These are phyloP conservation scores for Orbilia brochopaga DNA, from an alignment of 2,329 filamentous ascomycete genomes.

Conservation along the genomic window DNA sequence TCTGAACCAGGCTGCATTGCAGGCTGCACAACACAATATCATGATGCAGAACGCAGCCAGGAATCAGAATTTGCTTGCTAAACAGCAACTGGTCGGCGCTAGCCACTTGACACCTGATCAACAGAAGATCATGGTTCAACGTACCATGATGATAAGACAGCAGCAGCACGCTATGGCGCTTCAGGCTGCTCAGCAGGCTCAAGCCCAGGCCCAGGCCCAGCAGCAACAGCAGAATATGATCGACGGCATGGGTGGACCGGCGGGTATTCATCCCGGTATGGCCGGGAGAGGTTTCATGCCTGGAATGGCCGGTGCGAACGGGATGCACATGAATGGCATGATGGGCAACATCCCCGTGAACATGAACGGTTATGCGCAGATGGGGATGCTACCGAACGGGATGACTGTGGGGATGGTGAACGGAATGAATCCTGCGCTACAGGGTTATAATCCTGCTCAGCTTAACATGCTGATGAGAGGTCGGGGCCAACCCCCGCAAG, in stretches of 20 bases:
- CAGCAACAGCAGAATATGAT: constrained; percentile 27
- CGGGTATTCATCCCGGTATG: constrained; percentile 33
- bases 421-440: constrained; percentile 30
- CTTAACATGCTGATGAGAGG: constrained; percentile 53
- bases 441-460: constrained; percentile 49
- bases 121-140: constrained; percentile 50
- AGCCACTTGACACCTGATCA: constrained; percentile 22
- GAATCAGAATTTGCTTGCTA: constrained; percentile 34
- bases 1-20: constrained; percentile 23
- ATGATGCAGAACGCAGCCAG: constrained; percentile 49
- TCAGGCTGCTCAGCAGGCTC: constrained; percentile 19
- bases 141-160: constrained; percentile 34
- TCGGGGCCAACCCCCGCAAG: constrained; percentile 48
- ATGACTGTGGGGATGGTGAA: constrained; percentile 50
- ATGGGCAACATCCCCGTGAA: constrained; percentile 38
- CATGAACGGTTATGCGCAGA: constrained; percentile 44
- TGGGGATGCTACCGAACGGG: constrained; percentile 48
- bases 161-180: constrained; percentile 36
- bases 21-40: constrained; percentile 50
- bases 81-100: constrained; percentile 45
- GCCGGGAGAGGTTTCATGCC: constrained; percentile 35
- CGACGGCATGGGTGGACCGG: constrained; percentile 32
- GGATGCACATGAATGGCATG: constrained; percentile 48
- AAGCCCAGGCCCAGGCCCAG: constrained; percentile 7
- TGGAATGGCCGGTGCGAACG: constrained; percentile 17